Evolutionary conservation across 345 rosid species (phyloP).

Genomic region (Salix koriyanagi): DNA sequence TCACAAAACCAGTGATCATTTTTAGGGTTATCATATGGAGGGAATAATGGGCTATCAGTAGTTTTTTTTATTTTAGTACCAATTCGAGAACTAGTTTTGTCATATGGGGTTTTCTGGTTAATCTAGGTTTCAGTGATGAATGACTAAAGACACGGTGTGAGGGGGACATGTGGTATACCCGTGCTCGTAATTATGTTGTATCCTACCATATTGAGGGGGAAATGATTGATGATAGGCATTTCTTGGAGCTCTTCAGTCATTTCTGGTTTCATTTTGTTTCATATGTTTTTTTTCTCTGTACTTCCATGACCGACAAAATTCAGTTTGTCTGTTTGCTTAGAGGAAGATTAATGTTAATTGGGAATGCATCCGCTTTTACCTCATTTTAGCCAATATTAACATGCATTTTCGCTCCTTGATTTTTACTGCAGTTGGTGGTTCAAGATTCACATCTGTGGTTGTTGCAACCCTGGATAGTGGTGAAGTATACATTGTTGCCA

Average conservation of each 20-base stretch:
- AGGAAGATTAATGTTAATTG: background rate
- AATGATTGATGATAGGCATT: background rate
- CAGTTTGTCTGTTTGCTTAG: background rate
- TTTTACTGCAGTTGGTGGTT: conserved; percentile 48
- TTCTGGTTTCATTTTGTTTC: background rate
- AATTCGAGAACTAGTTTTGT: too few relatives aligned
- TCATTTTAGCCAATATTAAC: background rate
- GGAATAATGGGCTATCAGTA: too few relatives aligned
- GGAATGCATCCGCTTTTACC: too few relatives aligned
- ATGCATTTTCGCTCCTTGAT: background rate
- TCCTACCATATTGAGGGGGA: too few relatives aligned
- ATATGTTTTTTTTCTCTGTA: background rate
- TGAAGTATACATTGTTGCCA: conserved; percentile 70
- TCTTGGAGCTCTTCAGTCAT: background rate
- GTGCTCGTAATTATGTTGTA: too few relatives aligned
- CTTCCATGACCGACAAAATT: background rate
- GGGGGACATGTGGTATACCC: too few relatives aligned
- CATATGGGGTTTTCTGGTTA: too few relatives aligned
- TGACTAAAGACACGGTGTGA: too few relatives aligned
- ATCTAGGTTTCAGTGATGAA: too few relatives aligned
- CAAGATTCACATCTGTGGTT: conserved; percentile 62
- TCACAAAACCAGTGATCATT: too few relatives aligned
- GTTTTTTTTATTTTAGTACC: too few relatives aligned
- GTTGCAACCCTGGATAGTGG: conserved; percentile 65
- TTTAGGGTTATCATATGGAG: too few relatives aligned